These are phyloP conservation scores for Stephanodiscus minutulus DNA, from an alignment of 108 stramenopile species.

Conservation along the genomic window DNA sequence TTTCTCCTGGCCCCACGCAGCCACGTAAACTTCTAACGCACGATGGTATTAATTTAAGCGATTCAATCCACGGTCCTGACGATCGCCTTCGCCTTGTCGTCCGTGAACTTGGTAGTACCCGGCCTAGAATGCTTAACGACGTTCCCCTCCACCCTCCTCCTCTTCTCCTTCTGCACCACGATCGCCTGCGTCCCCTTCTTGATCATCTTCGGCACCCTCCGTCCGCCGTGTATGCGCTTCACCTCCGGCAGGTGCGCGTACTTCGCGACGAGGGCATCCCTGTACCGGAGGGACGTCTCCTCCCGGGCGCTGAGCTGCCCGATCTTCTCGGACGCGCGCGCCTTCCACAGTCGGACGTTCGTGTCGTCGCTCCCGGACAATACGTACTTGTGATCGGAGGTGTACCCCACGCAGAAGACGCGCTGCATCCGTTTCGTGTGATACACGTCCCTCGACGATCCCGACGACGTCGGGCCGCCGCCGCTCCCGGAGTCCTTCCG, in stretches of 20 bases:
- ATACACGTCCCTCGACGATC: constrained; percentile 88
- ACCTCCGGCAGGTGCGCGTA: constrained; percentile 95
- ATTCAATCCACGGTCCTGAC: constrained; percentile 79
- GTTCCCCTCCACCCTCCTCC: constrained; percentile 88
- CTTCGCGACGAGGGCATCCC: constrained; percentile 83
- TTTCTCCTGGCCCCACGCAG: too few species aligned
- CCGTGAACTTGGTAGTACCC: constrained; percentile 62
- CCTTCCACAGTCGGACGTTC: constrained; percentile 98
- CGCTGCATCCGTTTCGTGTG: constrained; percentile 99
- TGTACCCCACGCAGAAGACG: constrained; percentile 93
- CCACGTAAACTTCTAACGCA: too few species aligned
- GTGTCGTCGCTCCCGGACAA: constrained; percentile 97
- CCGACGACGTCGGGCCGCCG: constrained; percentile 30
- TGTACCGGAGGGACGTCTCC: constrained; percentile 85
- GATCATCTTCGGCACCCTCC: constrained; percentile 92
- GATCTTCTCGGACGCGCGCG: constrained; percentile 88
- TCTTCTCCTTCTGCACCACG: constrained; percentile 90
- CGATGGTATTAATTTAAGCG: too few species aligned
- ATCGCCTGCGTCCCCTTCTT: constrained; percentile 86
- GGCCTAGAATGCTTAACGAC: constrained; percentile 81
- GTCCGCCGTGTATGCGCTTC: constrained; percentile 79
- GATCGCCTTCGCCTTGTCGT: constrained; percentile 75
- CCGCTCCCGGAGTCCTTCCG: constrained; percentile 55
- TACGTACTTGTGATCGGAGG: constrained; percentile 92
- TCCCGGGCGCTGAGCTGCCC: constrained; percentile 88